These are phyloP conservation scores for Trametes gibbosa DNA, from an alignment of 768 basidiomycete species.

Conservation along the genomic window DNA sequence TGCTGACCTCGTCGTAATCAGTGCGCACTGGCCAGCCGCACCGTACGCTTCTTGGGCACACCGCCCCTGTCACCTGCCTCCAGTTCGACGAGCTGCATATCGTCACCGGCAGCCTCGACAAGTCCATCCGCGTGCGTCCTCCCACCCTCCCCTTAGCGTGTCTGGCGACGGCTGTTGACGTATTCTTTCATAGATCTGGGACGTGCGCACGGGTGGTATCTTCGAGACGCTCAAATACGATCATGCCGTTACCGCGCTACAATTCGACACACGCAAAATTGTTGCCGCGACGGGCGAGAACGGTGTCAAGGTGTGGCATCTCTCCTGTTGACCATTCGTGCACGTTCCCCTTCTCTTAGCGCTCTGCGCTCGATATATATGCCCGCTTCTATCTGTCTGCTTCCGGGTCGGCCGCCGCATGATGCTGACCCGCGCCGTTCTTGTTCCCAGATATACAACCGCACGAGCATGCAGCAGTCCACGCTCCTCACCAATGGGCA, in stretches of 20 bases:
- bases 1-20: conserved; percentile 32
- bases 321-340: neutral
- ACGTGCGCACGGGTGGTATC: conserved; percentile 84
- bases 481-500: conserved; percentile 91
- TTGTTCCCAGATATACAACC: conserved; percentile 77
- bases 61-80: conserved; percentile 87
- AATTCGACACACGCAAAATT: conserved; percentile 94
- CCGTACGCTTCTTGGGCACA: conserved; percentile 89
- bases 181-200: conserved; percentile 73
- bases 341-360: neutral
- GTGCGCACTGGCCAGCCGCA: conserved; percentile 99
- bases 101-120: conserved; percentile 90
- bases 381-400: neutral
- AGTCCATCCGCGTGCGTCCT: conserved; percentile 74
- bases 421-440: neutral
- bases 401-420: neutral
- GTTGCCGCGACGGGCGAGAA: conserved; percentile 93
- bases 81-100: conserved; percentile 97
- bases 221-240: conserved; percentile 91
- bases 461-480: conserved; percentile 88
- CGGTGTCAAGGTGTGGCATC: conserved; percentile 67
- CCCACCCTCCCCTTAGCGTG: neutral
- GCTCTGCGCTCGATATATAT: neutral
- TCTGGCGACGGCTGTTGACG: conserved; percentile 1
- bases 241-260: conserved; percentile 83